Evolutionary conservation across 169 alveolate genomes (phyloP), one percentile per base, ranked within the genome.

Genomic region (Eimeria zaria): DNA sequence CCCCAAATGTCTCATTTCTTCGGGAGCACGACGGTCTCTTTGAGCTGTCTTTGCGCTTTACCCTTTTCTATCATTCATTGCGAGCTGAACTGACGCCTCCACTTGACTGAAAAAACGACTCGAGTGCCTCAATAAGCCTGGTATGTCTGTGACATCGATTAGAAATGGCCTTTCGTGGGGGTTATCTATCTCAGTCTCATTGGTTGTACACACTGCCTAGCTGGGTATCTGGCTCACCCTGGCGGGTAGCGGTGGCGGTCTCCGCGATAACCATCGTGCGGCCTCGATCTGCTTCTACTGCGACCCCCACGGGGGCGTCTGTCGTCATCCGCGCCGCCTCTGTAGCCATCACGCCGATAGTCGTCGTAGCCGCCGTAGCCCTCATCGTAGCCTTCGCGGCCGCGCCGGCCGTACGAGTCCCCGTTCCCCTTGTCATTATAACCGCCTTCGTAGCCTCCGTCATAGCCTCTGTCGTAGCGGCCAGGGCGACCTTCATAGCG

Each of bases 241-340:
- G 64, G 80, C 55, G 93, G 81, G 60, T 85, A 85, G 80, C 93
- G 93, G 33, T 85, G 30, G 51, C 93, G 93, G 62, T 85, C 93
- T 55, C 93, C 93, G 62, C 93, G 93, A 30, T 85, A 85, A 46
- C 80, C 93, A 60, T 85, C 93, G 46, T 85, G 60, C 9, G 93
- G 93, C 93, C 93, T 36, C 93, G 93, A 85, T 73, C 93, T 60
- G 93, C 93, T 85, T 60, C 93, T 85, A 81, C 93, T 85, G 58
- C 93, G 76, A 2, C 93, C 93, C 27, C 58, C 93, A 73, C 80
- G 93, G 8, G 60, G 64, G 33, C 81, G 81, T n/a, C 81, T 30
- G 11, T 85, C 93, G 51, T 85, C 81, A 22, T 41, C 81, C 41
- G 41, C n/a, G 30, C 80, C 51, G 46, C 80, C 93, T 20, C 80